These are phyloP conservation scores for Vaccinium myrtillus DNA, from an alignment of 148 eudicot species.

Conservation along the genomic window DNA sequence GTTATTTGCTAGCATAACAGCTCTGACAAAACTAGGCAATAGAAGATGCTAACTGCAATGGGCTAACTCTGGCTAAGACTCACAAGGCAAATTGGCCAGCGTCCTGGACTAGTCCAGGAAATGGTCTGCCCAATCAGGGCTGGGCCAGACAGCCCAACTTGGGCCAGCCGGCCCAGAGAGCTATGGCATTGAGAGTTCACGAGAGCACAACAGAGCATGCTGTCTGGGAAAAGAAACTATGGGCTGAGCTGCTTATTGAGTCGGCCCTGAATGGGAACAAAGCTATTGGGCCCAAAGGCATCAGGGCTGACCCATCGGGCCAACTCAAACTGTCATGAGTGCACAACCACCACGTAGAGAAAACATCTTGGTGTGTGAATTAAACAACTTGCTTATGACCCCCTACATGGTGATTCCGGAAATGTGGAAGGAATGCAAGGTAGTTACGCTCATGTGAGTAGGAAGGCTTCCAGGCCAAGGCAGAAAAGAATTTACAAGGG, in stretches of 20 bases:
- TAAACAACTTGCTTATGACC: not conserved
- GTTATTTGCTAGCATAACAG: not conserved
- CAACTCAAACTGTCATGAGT: not conserved
- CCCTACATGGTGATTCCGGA: no score
- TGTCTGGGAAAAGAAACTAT: not conserved
- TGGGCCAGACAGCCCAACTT: not conserved
- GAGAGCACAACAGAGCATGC: not conserved
- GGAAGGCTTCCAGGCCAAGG: no score
- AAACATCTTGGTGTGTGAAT: not conserved
- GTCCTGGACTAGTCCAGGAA: not conserved
- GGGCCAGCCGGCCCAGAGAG: not conserved
- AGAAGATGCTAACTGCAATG: not conserved
- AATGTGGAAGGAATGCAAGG: no score
- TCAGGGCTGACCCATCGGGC: not conserved
- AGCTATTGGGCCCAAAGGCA: not conserved
- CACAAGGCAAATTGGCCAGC: not conserved
- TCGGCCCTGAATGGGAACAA: not conserved
- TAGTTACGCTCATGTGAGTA: no score
- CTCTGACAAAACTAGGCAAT: not conserved
- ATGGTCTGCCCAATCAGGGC: not conserved
- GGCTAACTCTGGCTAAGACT: not conserved
- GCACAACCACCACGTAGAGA: not conserved
- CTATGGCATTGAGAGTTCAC: not conserved
- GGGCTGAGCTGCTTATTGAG: not conserved
- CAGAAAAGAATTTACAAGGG: no score